Base-by-base conservation (phyloP, 148 eudicot genomes). In the Fagopyrum homotropicum region DNA sequence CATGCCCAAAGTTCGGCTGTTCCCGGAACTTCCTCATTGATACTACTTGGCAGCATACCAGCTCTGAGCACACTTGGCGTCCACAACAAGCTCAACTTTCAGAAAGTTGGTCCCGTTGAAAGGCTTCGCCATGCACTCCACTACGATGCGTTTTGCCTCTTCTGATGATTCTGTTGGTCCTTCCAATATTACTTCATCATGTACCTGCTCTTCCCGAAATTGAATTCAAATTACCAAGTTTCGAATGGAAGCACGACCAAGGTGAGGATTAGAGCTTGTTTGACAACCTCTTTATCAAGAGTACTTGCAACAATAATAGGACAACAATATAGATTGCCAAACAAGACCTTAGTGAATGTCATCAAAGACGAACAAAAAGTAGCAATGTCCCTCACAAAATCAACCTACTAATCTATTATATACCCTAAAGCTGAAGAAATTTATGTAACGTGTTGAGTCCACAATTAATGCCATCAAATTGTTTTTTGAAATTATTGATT, bases 131-230 rank as follows among this genome's bases (percentile, higher is more conserved):
- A 96, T 92, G 85, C 98, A 96, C 5, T 90, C 81, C 26, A 96
- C 91, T 51, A 96, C 99, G 8, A 92, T 83, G 46, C 75, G 85
- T 83, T 83, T 96, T 46, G 98, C 99, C 66, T 80, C 88, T 83
- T 82, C 93, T 3, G 91, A 89, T 2, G 98, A 92, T 77, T 92
- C 93, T 10, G 93, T 87, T 26, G 99, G 98, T 72, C 99, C 99
- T 82, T 95, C 98, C 44, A 95, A 72, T 56, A 92, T 92, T 73
- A 92, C 93, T 89, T 92, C 98, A 82, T 92, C 97, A 69, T 95
- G 97, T 69, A 92, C 92, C 98, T 91, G 91, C 47, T 19, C 51
- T 46, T 46, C 54, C 68, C 43, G 40, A 15, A 43, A 56, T 19
- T 52, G 35, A 11, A 14, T 35, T 9, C 11, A 49, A 72, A 57